Evolutionary conservation across 106 monocot genomes (phyloP).

Genomic region (Alisma plantagoaquatica): DNA sequence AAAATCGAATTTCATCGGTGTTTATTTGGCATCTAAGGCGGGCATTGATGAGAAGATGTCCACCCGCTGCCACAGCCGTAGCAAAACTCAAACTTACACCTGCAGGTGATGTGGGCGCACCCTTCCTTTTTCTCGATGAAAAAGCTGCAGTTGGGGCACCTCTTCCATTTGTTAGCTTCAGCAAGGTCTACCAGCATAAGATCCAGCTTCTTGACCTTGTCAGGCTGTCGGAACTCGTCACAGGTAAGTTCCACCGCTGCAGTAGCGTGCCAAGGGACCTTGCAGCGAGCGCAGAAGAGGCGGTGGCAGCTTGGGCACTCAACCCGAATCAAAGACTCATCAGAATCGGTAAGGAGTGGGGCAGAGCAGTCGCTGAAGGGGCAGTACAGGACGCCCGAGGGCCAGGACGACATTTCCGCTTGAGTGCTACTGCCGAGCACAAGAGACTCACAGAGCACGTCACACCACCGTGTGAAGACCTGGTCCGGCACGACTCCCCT

Average conservation of each 20-base stretch:
- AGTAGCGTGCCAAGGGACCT: conserved; percentile 46
- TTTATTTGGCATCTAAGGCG: too few species aligned
- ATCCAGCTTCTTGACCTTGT: conserved; percentile 33
- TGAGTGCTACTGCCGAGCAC: not conserved
- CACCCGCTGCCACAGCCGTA: not conserved
- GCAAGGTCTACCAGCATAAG: conserved; percentile 35
- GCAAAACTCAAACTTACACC: conserved; percentile 21
- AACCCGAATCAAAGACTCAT: conserved; percentile 12
- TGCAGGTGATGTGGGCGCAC: conserved; percentile 51
- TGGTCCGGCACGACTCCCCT: conserved; percentile 6
- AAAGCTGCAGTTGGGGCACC: conserved; percentile 51
- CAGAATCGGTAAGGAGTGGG: conserved; percentile 16
- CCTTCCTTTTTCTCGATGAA: conserved; percentile 52
- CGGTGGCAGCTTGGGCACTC: conserved; percentile 41
- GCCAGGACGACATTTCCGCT: too few species aligned
- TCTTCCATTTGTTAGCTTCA: conserved; percentile 32
- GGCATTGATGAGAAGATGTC: not conserved
- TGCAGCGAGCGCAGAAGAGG: conserved; percentile 50
- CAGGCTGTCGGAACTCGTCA: conserved; percentile 7
- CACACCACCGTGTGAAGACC: conserved; percentile 27
- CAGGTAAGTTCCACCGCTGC: conserved; percentile 21
- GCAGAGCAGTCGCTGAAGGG: conserved; percentile 54
- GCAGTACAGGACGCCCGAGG: too few species aligned
- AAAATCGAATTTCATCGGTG: too few species aligned
- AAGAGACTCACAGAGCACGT: conserved; percentile 22